Evolutionary conservation across 2,329 filamentous ascomycete genomes (phyloP).

Genomic region (Phaeosphaeriaceae sp.): DNA sequence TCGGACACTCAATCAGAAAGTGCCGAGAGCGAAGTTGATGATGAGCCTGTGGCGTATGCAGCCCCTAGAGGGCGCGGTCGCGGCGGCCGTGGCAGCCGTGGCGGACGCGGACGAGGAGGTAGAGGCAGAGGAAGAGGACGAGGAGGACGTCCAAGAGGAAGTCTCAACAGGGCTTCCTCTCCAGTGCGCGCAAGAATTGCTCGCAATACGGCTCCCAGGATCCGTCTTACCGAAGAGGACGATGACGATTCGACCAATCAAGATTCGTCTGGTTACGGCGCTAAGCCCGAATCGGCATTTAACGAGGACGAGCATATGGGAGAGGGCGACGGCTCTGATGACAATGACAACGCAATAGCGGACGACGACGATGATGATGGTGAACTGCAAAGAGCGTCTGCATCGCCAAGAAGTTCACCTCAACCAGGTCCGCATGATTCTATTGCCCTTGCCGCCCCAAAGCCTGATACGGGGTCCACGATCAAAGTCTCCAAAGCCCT

Average conservation of each 20-base stretch:
- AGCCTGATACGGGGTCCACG: not conserved
- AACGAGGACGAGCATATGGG: slow-evolving; percentile 25
- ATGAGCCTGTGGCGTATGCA: slow-evolving; percentile 23
- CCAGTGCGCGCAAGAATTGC: slow-evolving; percentile 38
- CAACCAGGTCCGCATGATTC: slow-evolving; percentile 24
- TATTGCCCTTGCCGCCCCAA: slow-evolving; percentile 13
- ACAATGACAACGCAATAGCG: slow-evolving; percentile 20
- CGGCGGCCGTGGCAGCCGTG: slow-evolving; percentile 37
- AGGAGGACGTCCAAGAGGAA: slow-evolving; percentile 37
- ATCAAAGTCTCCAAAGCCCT: slow-evolving; percentile 15
- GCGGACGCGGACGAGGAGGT: slow-evolving; percentile 33
- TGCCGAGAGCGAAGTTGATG: slow-evolving; percentile 34
- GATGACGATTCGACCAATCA: slow-evolving; percentile 46
- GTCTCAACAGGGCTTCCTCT: slow-evolving; percentile 27
- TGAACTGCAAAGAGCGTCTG: slow-evolving; percentile 15
- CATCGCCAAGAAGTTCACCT: slow-evolving; percentile 24
- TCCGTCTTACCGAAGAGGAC: slow-evolving; percentile 44
- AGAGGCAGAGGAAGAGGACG: slow-evolving; percentile 38
- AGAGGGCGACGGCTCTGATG: slow-evolving; percentile 25
- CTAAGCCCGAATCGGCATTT: slow-evolving; percentile 35
- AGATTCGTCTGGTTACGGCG: slow-evolving; percentile 33
- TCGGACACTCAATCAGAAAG: slow-evolving; percentile 25
- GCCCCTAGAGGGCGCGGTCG: slow-evolving; percentile 34
- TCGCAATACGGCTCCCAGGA: slow-evolving; percentile 41
- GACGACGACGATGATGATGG: slow-evolving; percentile 22